Evolutionary conservation across 805 yeast genomes (phyloP), one percentile per base, ranked within the genome.

Genomic region (Zygotorulaspora sp.): DNA sequence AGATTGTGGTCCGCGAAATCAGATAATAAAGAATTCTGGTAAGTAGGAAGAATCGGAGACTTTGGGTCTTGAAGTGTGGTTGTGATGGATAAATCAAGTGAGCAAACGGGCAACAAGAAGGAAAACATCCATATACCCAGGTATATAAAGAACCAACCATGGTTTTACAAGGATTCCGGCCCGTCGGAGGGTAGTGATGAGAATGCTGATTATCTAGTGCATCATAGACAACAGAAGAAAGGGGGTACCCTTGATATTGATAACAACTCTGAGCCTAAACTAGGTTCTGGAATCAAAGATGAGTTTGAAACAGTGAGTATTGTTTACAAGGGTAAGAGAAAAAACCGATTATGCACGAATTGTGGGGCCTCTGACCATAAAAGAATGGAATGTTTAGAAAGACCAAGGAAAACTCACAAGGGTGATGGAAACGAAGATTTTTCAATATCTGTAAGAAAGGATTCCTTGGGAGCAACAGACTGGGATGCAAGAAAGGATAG

Each of bases 401-500:
- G 71, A 34, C 83, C 83, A 3, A 54, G 70, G 23, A 68, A 68
- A 36, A 45, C 24, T 49, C 59, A 25, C 34, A 55, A 50, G 48
- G 53, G 55, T 1, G 59, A 53, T 9, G 62, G 55, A 3, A 38
- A 44, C 9, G 39, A 55, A 4, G 49, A 52, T 24, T 46, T 47
- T 5, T 48, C 52, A 9, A 52, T 45, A 10, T 45, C 53, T n/a
- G 38, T 49, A 13, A 35, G 45, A 12, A 32, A 49, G 37, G 36
- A 41, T 45, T 29, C 42, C 40, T 11, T 43, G 34, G 33, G 49
- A 40, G 32, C 60, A 47, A 31, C 58, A 52, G 33, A 62, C 31
- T 85, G 78, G 71, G 94, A 83, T 50, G 72, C 79, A 8, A 81
- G 80, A 45, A 63, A 88, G 41, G 95, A 85, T 59, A 67, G 86